Conservation (phyloP, 2,329 filamentous ascomycete species). For the Botrytis pseudocinerea region DNA sequence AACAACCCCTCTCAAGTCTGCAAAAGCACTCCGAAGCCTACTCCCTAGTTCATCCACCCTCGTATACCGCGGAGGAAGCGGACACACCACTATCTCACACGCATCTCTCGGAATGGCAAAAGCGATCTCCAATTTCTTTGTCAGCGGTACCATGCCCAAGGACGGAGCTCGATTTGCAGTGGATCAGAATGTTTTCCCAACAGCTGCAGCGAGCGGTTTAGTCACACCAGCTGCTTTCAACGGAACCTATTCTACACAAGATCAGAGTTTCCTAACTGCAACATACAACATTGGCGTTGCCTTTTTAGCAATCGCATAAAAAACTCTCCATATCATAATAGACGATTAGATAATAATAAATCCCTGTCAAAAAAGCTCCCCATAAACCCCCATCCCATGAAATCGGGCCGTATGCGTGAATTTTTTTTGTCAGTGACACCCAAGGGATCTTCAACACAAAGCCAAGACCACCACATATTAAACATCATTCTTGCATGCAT, state of each 20-base stretch:
- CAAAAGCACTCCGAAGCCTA: constrained; percentile 23
- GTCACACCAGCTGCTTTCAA: constrained; percentile 6
- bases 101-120: constrained; percentile 20
- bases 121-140: not conserved
- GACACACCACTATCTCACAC: constrained; percentile 21
- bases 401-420: constrained; percentile 13
- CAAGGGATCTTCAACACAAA: not conserved
- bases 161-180: not conserved
- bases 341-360: not conserved
- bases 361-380: not conserved
- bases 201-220: not conserved
- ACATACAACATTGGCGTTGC: not conserved
- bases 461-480: not conserved
- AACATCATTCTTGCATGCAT: constrained; percentile 15
- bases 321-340: not conserved
- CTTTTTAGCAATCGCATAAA: constrained; percentile 4
- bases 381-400: not conserved
- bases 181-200: constrained; percentile 4
- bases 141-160: not conserved
- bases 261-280: not conserved
- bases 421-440: not conserved
- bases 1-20: constrained; percentile 26
- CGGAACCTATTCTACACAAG: constrained; percentile 2
- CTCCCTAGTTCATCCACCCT: constrained; percentile 27
- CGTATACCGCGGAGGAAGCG: constrained; percentile 25